A percentile compares a stretch with the other conserved stretches of the same genome.
These are phyloP conservation scores for Multifurca ochricompacta DNA, from an alignment of 768 basidiomycete species.

Conservation along the genomic window DNA sequence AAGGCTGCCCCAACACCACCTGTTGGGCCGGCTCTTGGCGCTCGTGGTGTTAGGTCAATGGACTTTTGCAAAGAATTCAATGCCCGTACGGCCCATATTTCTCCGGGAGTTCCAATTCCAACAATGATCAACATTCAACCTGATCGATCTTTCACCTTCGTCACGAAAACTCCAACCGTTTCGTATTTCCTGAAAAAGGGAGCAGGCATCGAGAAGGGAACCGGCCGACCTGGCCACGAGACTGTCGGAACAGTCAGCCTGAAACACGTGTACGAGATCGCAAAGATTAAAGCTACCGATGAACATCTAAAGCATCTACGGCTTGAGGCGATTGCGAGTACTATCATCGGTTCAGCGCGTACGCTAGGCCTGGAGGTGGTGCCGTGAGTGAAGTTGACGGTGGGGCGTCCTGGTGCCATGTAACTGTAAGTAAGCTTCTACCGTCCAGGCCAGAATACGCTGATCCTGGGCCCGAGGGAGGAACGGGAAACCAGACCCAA, in stretches of 20 bases:
- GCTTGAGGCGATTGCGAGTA: conserved; percentile 81
- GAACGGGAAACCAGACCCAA: conserved; percentile 1
- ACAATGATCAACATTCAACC: conserved; percentile 92
- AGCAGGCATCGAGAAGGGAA: conserved; percentile 84
- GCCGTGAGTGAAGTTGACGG: conserved; percentile 64
- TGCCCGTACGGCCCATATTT: conserved; percentile 85
- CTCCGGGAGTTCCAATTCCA: conserved; percentile 79
- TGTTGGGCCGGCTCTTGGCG: conserved; percentile 94
- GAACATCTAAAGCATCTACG: conserved; percentile 81
- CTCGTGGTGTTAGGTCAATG: conserved; percentile 97
- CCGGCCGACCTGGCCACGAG: conserved; percentile 74
- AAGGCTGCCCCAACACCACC: conserved; percentile 96
- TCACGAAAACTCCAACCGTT: conserved; percentile 86
- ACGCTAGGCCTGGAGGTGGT: conserved; percentile 88
- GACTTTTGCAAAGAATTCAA: conserved; percentile 99
- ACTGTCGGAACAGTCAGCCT: conserved; percentile 75
- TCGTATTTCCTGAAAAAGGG: conserved; percentile 88
- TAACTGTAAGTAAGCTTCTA: conserved; percentile 10
- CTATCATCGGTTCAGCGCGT: conserved; percentile 82
- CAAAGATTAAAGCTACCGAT: conserved; percentile 91
- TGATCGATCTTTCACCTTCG: conserved; percentile 91
- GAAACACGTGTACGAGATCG: conserved; percentile 98
- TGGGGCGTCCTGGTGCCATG: conserved; percentile 16
- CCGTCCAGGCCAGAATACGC: conserved; percentile 5
- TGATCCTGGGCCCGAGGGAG: conserved; percentile 9